Evolutionary conservation across 1,284 basidiomycete species (phyloP), one percentile per base, ranked within the genome.

Genomic region (Ustilago sp.): DNA sequence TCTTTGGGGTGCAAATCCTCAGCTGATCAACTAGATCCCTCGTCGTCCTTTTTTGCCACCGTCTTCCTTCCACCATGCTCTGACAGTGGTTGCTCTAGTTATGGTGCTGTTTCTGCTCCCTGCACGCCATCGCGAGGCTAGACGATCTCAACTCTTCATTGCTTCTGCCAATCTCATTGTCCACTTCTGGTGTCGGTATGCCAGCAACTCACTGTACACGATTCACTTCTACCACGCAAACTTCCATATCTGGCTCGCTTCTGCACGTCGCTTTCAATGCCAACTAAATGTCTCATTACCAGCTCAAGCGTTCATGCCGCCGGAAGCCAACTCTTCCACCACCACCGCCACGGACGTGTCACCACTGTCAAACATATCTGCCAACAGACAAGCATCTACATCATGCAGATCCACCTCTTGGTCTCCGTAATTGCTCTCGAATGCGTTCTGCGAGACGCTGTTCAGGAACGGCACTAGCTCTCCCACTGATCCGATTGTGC

Each of bases 281-380:
- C 15, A 50, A 50, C n/a, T 12, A n/a, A 28, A 50, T 50, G n/a
- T 50, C 23, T 50, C 48, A 50, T 50, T 50, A 3, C 23, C 23
- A 50, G n/a, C 48, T 32, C 31, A 31, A 23, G 48, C 23, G 3
- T 54, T 54, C n/a, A 55, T 55, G 38, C 36, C 54, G 54, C 12
- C 51, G 15, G 54, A 55, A 38, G 12, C n/a, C 4, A 15, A 32
- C 41, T 17, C 45, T 28, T 45, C 41, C 59, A 35, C 34, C 51
- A 39, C 17, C 51, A 39, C 17, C 28, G 17, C 17, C 15, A 9
- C 19, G 28, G 17, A 31, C 45, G 32, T 50, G 28, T 39, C 51
- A 34, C 47, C 61, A 19, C 59, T 54, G 35, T 81, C 80, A 61
- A 81, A 80, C 59, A 81, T 72, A 19, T 81, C 80, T 3, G 35